Evolutionary conservation across 495 filamentous ascomycete genomes (phyloP), one percentile per base, ranked within the genome.

Genomic region (Penicillium chermesinum): DNA sequence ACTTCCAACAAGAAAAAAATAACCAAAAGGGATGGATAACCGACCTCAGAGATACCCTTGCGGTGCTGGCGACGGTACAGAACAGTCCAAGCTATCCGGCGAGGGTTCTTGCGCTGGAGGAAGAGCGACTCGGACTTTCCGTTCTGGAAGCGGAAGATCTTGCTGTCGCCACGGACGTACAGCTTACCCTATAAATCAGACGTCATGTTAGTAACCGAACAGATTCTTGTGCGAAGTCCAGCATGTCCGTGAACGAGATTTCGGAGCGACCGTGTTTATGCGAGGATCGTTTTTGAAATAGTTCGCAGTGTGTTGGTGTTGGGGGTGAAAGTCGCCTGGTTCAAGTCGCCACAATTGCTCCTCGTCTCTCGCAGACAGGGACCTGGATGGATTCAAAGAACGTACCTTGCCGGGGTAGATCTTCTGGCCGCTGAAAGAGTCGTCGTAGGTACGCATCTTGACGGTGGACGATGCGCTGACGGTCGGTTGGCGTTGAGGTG

Each of bases 41-140:
- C 76, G 82, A 97, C 93, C 89, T 99, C 93, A 81, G 91, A 93
- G 80, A 97, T 91, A 85, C 93, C 93, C 89, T 99, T 99, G 83
- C 88, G 91, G 83, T 96, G 91, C 79, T 95, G 89, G 75, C 91
- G 85, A 74, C 93, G 83, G 85, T 83, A 99, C 50, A 99, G 88
- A 59, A 90, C 85, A 49, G 93, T 99, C 93, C 93, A 99, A 57
- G 91, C 85, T 73, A 99, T 96, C 64, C 91, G 87, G 71, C 93
- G 89, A 66, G 93, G 93, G 84, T 99, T 99, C 86, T 99, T 99
- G 80, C 93, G 91, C 81, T 99, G 93, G 55, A 97, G 89, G 84
- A 97, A 97, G 58, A 99, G 87, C 55, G 88, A 95, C 76, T 99
- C 94, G 80, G 90, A 91, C 80, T 99, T 99, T 81, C 93, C 91